phyloP scores from a whole-genome alignment of 257 asterid species.

The Forsythia viridissima region DNA sequence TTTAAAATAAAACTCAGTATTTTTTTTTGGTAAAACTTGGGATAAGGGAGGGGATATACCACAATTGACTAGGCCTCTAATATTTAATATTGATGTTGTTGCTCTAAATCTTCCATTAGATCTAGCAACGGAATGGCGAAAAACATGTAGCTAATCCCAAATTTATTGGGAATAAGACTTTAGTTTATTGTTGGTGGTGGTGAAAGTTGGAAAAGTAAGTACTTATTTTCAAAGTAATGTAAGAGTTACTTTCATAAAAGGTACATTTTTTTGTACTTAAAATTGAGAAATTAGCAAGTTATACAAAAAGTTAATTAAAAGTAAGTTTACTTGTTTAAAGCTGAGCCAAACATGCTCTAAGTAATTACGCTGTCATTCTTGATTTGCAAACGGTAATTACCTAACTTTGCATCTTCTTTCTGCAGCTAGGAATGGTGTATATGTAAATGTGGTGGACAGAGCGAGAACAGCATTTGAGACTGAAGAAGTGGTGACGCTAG shows the following conservation, averaged over 20 bases:
- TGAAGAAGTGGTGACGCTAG: slow-evolving; percentile 76
- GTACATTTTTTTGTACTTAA: not conserved
- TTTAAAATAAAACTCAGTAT: not conserved
- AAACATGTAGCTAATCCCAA: not conserved
- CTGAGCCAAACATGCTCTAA: not conserved
- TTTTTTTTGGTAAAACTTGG: not conserved
- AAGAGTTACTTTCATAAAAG: not conserved
- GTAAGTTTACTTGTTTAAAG: not conserved
- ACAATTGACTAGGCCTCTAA: not conserved
- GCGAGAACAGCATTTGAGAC: slow-evolving; percentile 71
- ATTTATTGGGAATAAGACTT: not conserved
- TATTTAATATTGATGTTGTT: not conserved
- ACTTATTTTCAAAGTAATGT: not conserved
- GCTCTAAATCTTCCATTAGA: not conserved
- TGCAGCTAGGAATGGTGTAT: slow-evolving; percentile 91
- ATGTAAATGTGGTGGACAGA: slow-evolving; percentile 73
- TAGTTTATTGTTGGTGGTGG: not conserved
- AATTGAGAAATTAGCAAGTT: not conserved
- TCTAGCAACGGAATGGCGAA: not conserved
- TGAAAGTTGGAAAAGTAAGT: not conserved
- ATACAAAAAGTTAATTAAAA: not conserved
- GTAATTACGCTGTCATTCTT: not conserved
- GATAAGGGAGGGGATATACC: not conserved
- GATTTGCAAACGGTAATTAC: not conserved
- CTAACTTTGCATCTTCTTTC: slow-evolving; percentile 16